Evolutionary conservation across 192 early-diverging fungal species (phyloP), one percentile per base, ranked within the genome.

Genomic region (Geranomyces michiganensis): DNA sequence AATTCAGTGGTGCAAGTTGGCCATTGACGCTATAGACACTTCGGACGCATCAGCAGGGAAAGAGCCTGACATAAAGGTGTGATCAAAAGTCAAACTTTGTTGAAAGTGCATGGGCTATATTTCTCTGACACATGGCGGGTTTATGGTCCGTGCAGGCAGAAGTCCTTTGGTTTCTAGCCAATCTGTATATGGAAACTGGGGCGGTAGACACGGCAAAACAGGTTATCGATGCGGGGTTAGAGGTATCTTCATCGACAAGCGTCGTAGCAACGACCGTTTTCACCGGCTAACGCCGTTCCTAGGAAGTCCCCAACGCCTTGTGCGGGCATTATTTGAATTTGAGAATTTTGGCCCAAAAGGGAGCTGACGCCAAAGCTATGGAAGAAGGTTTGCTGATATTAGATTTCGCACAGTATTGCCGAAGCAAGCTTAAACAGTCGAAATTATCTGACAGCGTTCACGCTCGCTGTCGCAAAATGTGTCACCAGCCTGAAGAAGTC

Each of bases 1-100:
- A 9, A 62, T 70, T 5, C 68, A 70, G 45, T 70, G 68, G 68
- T 62, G 68, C 59, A 32, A 60, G 41, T 7, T 62, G 15, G 68
- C 36, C 17, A 62, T 70, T 24, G 56, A 70, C 24, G 26, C 43
- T 33, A 26, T 70, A 22, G 68, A 70, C 19, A n/a, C 27, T 1
- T 31, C 12, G 15, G 21, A 66, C 21, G 21, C 9, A 10, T 29
- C 65, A 13, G 41, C 46, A 15, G 46, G 31, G 3, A 24, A 31
- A 27, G 46, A 49, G 26, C 27, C 29, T 22, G 65, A 45, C 31
- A 24, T 66, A 24, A 66, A 66, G 65, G 65, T 46, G 17, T 8
- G 51, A 17, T 26, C 19, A 26, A 49, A 0, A n/a, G n/a, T 66
- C 19, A 41, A n/a, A n/a, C n/a, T n/a, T n/a, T n/a, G n/a, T n/a